Evolutionary conservation across 768 basidiomycete species (phyloP).

Genomic region (Lepiota brunneoincarnata): DNA sequence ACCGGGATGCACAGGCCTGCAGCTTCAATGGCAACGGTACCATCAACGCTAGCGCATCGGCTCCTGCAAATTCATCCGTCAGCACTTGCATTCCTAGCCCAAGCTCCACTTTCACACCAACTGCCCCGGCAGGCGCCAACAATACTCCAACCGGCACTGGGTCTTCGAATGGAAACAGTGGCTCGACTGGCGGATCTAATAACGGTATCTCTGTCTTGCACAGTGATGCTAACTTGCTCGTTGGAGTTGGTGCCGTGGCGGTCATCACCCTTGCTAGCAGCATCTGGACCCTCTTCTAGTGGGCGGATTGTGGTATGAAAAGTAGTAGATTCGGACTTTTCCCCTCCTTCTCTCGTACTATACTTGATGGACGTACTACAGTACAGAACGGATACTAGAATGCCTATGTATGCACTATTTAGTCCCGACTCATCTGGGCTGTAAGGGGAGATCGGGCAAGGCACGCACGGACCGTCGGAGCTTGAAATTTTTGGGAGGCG

Average conservation of each 20-base stretch:
- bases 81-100: slow-evolving; percentile 68
- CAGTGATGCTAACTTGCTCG: slow-evolving; percentile 29
- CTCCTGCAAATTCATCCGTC: slow-evolving; percentile 50
- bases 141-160: slow-evolving; percentile 18
- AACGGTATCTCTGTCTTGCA: slow-evolving; percentile 23
- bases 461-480: slow-evolving; percentile 18
- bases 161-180: slow-evolving; percentile 18
- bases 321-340: neutral
- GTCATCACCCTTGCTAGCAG: slow-evolving; percentile 38
- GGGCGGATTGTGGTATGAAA: neutral
- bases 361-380: neutral
- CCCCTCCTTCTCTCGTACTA: neutral
- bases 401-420: too few species aligned
- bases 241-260: slow-evolving; percentile 33
- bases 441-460: too few species aligned
- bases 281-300: slow-evolving; percentile 38
- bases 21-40: slow-evolving; percentile 85
- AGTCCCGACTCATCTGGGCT: too few species aligned
- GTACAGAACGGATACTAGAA: too few species aligned
- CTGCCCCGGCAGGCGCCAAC: slow-evolving; percentile 32
- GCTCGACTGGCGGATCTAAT: slow-evolving; percentile 14
- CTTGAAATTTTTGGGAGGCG: slow-evolving; percentile 9
- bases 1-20: slow-evolving; percentile 61
- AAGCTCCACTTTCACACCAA: slow-evolving; percentile 61
- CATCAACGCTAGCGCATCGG: slow-evolving; percentile 53